Percentiles rank a stretch among this genome's conserved stretches.
Evolutionary conservation across 371 early-diverging fungal species (phyloP).

Genomic region (Mucor plumbeus): DNA sequence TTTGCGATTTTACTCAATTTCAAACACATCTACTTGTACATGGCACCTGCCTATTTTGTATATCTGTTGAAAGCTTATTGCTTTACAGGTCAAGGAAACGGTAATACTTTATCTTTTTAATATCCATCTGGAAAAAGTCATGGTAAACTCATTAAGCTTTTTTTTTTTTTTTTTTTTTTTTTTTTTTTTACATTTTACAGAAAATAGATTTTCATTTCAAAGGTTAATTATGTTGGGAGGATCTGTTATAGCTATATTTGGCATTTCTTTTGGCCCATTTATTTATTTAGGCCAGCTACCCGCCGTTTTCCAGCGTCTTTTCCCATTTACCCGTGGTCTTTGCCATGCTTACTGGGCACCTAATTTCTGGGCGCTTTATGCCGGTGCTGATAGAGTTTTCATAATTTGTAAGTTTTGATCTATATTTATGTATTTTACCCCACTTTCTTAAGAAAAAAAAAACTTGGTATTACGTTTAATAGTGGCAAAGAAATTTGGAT

Average conservation of each 20-base stretch:
- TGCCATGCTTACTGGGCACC: slow-evolving; percentile 98
- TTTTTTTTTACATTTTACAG: slow-evolving; percentile 9
- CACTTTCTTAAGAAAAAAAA: slow-evolving; percentile 31
- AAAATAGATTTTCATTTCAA: slow-evolving; percentile 36
- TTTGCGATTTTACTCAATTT: slow-evolving; percentile 93
- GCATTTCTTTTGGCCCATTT: slow-evolving; percentile 87
- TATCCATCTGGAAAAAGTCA: not conserved
- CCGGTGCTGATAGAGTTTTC: slow-evolving; percentile 78
- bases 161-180: too few species aligned
- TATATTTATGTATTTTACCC: not conserved
- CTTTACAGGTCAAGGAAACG: slow-evolving; percentile 37
- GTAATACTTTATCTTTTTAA: not conserved
- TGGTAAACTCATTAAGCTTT: not conserved
- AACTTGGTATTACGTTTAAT: not conserved
- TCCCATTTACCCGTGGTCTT: slow-evolving; percentile 96
- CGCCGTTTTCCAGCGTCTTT: slow-evolving; percentile 85
- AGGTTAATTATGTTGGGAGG: slow-evolving; percentile 68
- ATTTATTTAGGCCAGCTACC: slow-evolving; percentile 66
- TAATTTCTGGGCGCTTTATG: slow-evolving; percentile 96
- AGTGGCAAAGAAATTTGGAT: slow-evolving; percentile 50
- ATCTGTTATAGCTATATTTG: slow-evolving; percentile 72
- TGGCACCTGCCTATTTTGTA: slow-evolving; percentile 94
- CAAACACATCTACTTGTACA: slow-evolving; percentile 96
- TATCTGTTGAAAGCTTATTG: slow-evolving; percentile 89
- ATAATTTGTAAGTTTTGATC: slow-evolving; percentile 47